Conservation (phyloP, 441 rosid species). For the Bruguiera hainesii region DNA sequence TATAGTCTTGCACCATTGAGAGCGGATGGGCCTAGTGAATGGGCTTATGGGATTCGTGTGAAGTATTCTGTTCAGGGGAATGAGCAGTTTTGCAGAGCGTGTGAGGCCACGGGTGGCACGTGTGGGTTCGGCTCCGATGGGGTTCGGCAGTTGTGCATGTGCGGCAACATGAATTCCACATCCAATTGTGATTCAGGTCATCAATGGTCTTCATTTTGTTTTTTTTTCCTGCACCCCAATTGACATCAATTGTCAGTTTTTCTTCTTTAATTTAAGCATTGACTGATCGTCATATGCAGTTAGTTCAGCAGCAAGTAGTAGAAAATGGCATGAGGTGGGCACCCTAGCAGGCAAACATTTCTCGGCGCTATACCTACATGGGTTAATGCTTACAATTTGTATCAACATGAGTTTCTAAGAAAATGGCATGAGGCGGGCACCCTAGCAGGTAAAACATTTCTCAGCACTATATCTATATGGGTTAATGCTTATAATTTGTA, state of each 20-base stretch:
- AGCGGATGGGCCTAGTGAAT: constrained; percentile 45
- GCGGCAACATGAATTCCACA: constrained; percentile 61
- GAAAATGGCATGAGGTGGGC: constrained; percentile 6
- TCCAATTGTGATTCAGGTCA: constrained; percentile 76
- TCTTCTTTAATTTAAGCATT: not conserved
- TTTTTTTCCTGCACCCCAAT: not conserved
- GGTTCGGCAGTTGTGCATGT: constrained; percentile 67
- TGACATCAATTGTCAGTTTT: not conserved
- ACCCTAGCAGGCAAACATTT: constrained; percentile 15
- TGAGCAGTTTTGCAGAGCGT: constrained; percentile 66
- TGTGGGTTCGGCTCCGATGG: constrained; percentile 71
- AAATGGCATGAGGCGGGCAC: too few species aligned
- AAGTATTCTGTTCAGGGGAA: constrained; percentile 71
- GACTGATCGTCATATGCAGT: constrained; percentile 14
- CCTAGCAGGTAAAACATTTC: constrained; percentile 12
- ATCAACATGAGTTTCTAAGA: too few species aligned
- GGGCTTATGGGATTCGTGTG: constrained; percentile 81
- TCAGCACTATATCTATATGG: too few species aligned
- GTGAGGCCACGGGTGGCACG: constrained; percentile 82
- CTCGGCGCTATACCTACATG: too few species aligned
- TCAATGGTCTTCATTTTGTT: not conserved
- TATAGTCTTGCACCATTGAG: constrained; percentile 68
- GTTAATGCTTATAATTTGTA: too few species aligned
- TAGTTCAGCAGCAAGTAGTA: constrained; percentile 18
- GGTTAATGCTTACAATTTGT: too few species aligned